Evolutionary conservation across 495 filamentous ascomycete genomes (phyloP), one percentile per base, ranked within the genome.

Genomic region (Parathielavia hyrcaniae): DNA sequence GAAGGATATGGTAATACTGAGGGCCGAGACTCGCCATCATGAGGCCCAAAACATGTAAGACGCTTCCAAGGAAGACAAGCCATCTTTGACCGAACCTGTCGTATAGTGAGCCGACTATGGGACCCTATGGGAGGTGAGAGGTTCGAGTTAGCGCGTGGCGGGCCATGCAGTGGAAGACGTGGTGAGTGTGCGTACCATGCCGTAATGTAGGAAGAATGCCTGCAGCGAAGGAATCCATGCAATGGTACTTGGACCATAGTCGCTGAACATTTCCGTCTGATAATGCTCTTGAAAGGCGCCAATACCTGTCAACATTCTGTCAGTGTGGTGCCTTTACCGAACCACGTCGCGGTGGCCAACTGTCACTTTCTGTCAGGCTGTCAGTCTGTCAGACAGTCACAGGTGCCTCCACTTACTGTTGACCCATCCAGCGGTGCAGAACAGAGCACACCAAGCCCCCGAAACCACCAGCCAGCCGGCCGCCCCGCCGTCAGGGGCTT

Each of bases 11-110:
- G 58, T 80, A 87, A 67, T 83, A 87, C 66, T 84, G 58, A 11
- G 70, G 75, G 3, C 79, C 79, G 1, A 86, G 67, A 17, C 75
- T 81, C 11, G 85, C 77, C 85, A 90, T 87, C 85, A 88, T 88
- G 12, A 90, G 67, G 5, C 85, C 86, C 57, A 89, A 86, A 48
- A 84, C 75, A 60, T 86, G 83, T 40, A 86, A 59, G 22, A 88
- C 67, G 0, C 79, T 78, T 11, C 86, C 86, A 5, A 71, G 62
- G 5, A 83, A 55, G 0, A 90, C 69, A 12, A 87, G 73, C 53
- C 70, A 83, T 32, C 75, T 70, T 1, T 86, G 86, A 0, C 86
- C 86, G 56, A 84, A 83, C 23, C 13, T 26, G 19, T 54, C 51
- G 11, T 39, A 16, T 12, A 39, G 36, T 39, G 11, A 1, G 10